A percentile compares a stretch with the other conserved stretches of the same genome.
phyloP scores from a whole-genome alignment of 2,329 filamentous ascomycete genomes.

The Fusarium pseudocircinatum region DNA sequence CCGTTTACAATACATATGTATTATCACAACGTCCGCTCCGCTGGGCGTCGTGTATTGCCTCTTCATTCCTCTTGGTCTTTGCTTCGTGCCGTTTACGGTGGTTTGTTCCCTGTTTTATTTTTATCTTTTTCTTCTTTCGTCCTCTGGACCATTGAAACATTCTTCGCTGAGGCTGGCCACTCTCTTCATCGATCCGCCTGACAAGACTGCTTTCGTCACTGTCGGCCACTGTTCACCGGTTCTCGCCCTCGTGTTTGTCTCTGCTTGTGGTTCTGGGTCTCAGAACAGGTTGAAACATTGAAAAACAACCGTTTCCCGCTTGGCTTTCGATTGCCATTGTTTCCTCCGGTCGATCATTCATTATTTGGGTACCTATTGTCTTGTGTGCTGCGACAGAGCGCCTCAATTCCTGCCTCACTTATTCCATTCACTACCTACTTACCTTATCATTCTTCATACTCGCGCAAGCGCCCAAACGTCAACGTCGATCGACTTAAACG shows the following conservation, averaged over 20 bases:
- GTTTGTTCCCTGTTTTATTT: slow-evolving; percentile 12
- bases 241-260: slow-evolving; percentile 17
- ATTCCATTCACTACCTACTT: background rate
- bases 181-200: slow-evolving; percentile 5
- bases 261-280: slow-evolving; percentile 10
- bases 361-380: background rate
- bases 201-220: slow-evolving; percentile 16
- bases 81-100: slow-evolving; percentile 25
- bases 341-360: slow-evolving; percentile 26
- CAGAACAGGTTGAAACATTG: slow-evolving; percentile 30
- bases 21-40: slow-evolving; percentile 40
- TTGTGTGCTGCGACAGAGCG: slow-evolving; percentile 26
- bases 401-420: slow-evolving; percentile 14
- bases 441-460: background rate
- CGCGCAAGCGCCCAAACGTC: slow-evolving; percentile 24
- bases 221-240: slow-evolving; percentile 15
- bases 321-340: background rate
- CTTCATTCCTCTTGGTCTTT: slow-evolving; percentile 30
- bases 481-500: slow-evolving; percentile 33
- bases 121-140: slow-evolving; percentile 2
- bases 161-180: slow-evolving; percentile 30
- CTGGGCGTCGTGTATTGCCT: background rate
- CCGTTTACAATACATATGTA: slow-evolving; percentile 34
- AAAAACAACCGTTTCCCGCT: slow-evolving; percentile 26
- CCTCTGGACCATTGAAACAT: slow-evolving; percentile 23